Percentiles rank a stretch among this genome's conserved stretches.
Conservation (phyloP, 352 stramenopile species). For the Pythium utonaiense region DNA sequence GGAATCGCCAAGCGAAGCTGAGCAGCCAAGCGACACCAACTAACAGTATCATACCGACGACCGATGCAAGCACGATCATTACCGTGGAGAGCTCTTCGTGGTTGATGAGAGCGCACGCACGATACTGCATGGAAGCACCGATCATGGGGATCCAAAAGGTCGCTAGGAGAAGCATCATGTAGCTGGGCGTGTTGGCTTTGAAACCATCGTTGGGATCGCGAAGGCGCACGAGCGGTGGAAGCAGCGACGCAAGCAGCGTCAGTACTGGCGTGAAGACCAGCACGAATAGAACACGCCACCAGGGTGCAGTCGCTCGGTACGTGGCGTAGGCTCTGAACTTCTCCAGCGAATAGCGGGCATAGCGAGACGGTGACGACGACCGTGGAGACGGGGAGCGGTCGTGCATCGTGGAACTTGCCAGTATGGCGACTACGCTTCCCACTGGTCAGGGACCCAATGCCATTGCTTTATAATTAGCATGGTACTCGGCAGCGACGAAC, state of each 20-base stretch:
- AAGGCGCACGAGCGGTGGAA: neutral
- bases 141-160: neutral
- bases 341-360: neutral
- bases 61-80: neutral
- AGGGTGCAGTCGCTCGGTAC: neutral
- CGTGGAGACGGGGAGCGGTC: no score
- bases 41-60: neutral
- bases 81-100: neutral
- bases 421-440: no score
- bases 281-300: neutral
- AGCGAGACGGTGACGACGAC: no score
- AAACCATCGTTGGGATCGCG: neutral
- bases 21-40: neutral
- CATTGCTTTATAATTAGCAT: no score
- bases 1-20: neutral
- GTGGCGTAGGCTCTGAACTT: neutral
- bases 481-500: neutral
- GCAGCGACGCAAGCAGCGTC: neutral
- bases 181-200: neutral
- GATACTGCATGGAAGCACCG: neutral
- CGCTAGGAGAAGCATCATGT: neutral
- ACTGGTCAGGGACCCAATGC: no score
- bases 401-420: no score
- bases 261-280: neutral
- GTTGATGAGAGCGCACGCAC: neutral